Base-by-base conservation (phyloP, 106 monocot species). In the Chionographis japonica region DNA sequence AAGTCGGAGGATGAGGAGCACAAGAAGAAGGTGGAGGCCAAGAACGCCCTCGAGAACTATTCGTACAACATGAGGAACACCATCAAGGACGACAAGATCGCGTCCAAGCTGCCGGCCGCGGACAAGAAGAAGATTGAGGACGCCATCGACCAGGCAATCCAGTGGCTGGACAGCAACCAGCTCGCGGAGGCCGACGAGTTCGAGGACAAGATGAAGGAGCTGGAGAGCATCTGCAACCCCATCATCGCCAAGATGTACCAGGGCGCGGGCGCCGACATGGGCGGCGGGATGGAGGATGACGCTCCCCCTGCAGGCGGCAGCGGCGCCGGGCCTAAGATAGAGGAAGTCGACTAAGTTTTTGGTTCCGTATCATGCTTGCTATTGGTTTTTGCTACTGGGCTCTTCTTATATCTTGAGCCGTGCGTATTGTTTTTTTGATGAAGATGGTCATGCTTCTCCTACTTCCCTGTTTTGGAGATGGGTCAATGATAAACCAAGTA, bases 41-140 rank as follows among this genome's bases (percentile, higher is more conserved):
- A 79, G 73, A 79, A 79, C 35, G 18, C 73, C 1, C 15, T 79
- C 42, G 79, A 79, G 68, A 79, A 79, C 50, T 79, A 79, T 35
- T 73, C 79, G 2, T 79, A 79, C 59, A 79, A 79, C 73, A 79
- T 79, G 79, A 79, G 79, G 56, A 80, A 80, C 66, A 80, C 80
- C 6, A 61, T 79, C 37, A 79, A 57, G 42, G 79, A 79, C 40
- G 79, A 79, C 46, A 79, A 79, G 79, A 68, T 79, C 11, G 67
- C 40, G 4, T 40, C 62, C 4, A 79, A 79, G 62, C 68, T 79
- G 3, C 40, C 12, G 1, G 37, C 60, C 3, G 67, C 7, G 0
- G 79, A 79, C 66, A 79, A 79, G 68, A 79, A 73, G 71, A 79
- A 68, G 79, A 79, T 79, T 17, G 79, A 79, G 79, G 79, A 79